Base-by-base conservation (phyloP, 192 early-diverging fungal genomes). In the Coemansia guatemalensis region DNA sequence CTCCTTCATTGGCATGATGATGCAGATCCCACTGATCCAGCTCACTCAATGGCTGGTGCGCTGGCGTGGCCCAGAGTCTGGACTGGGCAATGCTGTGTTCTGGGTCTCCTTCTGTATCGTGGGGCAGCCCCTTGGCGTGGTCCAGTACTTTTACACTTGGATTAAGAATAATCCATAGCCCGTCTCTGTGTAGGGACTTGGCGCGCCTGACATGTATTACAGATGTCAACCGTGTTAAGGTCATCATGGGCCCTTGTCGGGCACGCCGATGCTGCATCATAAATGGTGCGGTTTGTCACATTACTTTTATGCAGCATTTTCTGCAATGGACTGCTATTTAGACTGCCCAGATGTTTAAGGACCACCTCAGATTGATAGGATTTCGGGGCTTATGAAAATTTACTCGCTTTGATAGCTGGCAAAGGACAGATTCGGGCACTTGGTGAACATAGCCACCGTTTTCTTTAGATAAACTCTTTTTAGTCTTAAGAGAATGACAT, bases 81-180 rank as follows among this genome's bases (percentile, higher is more conserved):
- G 87, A 5, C 67, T 90, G 30, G 90, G 90, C 53, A 92, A 92
- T 55, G 87, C 86, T 8, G 83, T 91, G 26, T 92, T 92, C 55
- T 92, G 90, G 90, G 84, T 92, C 30, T 87, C 85, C 8, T 92
- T 92, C 64, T 91, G 89, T 48, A 87, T 92, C 47, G 84, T 92
- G 9, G 90, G 90, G 20, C 90, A 92, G 74, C 90, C 90, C 20
- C 84, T 88, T 9, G 84, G 86, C 57, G 87, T 88, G 8, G 73
- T 90, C 9, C 71, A 87, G 64, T 92, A 92, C 67, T 92, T 89
- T 67, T 89, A 90, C 67, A 84, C 85, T 20, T 88, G 87, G 87
- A 69, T 68, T 14, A 81, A 81, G 47, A 81, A 81, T 59, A 80
- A 80, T 30, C 68, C 71, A 29, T 71, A 71, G 60, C 53, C 21